A percentile compares a stretch with the other conserved stretches of the same genome.
Conservation (phyloP, 345 rosid genomes). For the Turnera subulata region DNA sequence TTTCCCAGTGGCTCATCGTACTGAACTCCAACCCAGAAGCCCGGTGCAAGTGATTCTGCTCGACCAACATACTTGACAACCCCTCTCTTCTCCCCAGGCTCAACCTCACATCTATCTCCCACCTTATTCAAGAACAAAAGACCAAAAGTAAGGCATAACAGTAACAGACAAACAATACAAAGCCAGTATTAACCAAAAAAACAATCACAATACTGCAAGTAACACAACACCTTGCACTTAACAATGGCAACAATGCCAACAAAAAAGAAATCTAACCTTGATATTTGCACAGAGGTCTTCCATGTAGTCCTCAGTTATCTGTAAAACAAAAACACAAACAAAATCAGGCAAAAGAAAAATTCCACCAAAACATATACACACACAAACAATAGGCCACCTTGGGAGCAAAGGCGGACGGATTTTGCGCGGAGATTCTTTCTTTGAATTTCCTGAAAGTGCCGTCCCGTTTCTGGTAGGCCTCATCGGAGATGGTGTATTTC, state of each 20-base stretch:
- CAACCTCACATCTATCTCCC: conserved; percentile 91
- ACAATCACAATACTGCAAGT: too few relatives aligned
- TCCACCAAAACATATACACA: neutral
- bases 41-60: conserved; percentile 75
- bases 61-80: conserved; percentile 69
- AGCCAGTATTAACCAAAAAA: neutral
- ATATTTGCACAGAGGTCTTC: conserved; percentile 65
- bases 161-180: neutral
- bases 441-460: conserved; percentile 82
- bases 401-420: conserved; percentile 52
- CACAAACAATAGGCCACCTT: conserved; percentile 46
- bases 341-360: neutral
- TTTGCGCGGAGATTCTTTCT: conserved; percentile 60
- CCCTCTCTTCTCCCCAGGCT: conserved; percentile 92
- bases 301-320: conserved; percentile 66
- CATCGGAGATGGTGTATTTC: conserved; percentile 80
- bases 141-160: neutral
- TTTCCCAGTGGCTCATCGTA: conserved; percentile 95
- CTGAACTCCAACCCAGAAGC: conserved; percentile 93
- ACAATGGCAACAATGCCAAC: neutral
- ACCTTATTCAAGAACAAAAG: conserved; percentile 34
- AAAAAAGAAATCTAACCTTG: conserved; percentile 45
- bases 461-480: conserved; percentile 63
- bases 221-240: too few relatives aligned
- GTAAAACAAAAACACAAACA: conserved; percentile 13